phyloP scores from a whole-genome alignment of 2,329 filamentous ascomycete genomes.

The Stagonosporopsis vannaccii region DNA sequence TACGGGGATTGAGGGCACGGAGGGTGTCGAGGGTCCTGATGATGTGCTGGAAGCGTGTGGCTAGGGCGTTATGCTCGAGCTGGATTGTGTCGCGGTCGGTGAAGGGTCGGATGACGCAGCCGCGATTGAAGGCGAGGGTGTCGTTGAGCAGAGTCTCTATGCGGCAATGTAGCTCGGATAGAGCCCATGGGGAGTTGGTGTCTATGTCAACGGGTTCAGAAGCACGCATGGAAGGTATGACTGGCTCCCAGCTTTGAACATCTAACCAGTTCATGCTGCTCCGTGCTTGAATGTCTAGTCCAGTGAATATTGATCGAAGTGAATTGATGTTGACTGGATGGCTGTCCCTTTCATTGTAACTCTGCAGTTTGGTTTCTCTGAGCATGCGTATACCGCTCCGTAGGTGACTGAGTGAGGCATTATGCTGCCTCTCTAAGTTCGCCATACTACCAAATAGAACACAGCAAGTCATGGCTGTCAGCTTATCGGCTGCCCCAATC shows the following conservation, averaged over 20 bases:
- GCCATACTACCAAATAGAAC: slow-evolving; percentile 43
- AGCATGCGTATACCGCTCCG: slow-evolving; percentile 42
- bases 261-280: slow-evolving; percentile 35
- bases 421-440: slow-evolving; percentile 43
- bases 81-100: slow-evolving; percentile 24
- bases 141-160: slow-evolving; percentile 36
- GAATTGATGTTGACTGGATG: slow-evolving; percentile 39
- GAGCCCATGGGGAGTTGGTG: slow-evolving; percentile 2
- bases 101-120: slow-evolving; percentile 15
- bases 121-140: slow-evolving; percentile 36
- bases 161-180: slow-evolving; percentile 24
- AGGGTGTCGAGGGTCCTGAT: slow-evolving; percentile 17
- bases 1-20: neutral
- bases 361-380: slow-evolving; percentile 34
- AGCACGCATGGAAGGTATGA: slow-evolving; percentile 17
- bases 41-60: slow-evolving; percentile 17
- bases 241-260: slow-evolving; percentile 33
- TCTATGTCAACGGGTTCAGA: slow-evolving; percentile 8
- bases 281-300: slow-evolving; percentile 41
- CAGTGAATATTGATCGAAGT: slow-evolving; percentile 39
- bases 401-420: slow-evolving; percentile 38
- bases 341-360: slow-evolving; percentile 3
- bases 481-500: slow-evolving; percentile 26
- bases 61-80: slow-evolving; percentile 9
- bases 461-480: slow-evolving; percentile 42